Conservation (phyloP, 1,139 yeast genomes). For the Geotrichum armillariae region DNA sequence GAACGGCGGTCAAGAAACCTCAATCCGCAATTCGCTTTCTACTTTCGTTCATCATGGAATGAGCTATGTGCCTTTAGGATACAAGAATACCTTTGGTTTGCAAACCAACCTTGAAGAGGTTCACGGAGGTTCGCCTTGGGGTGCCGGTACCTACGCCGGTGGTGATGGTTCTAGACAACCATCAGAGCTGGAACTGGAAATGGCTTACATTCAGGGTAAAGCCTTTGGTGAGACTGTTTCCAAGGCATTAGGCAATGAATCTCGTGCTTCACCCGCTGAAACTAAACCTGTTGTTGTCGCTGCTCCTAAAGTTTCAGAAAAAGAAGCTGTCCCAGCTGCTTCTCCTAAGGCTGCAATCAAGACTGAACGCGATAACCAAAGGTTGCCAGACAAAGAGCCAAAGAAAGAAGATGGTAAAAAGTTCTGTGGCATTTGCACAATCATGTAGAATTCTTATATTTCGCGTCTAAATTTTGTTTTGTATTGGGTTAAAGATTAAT, state of each 20-base stretch:
- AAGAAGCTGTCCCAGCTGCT: constrained; percentile 23
- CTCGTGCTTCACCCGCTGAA: constrained; percentile 5
- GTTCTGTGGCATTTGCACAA: constrained; percentile 27
- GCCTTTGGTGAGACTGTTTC: constrained; percentile 49
- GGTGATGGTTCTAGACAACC: constrained; percentile 80
- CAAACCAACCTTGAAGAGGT: constrained; percentile 63
- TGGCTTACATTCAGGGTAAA: constrained; percentile 64
- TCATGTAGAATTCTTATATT: constrained; percentile 21
- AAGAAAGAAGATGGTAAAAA: constrained; percentile 22
- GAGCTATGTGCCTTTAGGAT: constrained; percentile 72
- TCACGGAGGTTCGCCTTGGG: constrained; percentile 88
- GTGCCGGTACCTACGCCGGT: constrained; percentile 82
- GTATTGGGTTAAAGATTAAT: too few species aligned
- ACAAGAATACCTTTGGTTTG: constrained; percentile 59
- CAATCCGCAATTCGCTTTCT: constrained; percentile 64
- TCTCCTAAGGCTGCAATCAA: constrained; percentile 18
- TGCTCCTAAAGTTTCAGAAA: constrained; percentile 10
- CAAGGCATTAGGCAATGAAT: too few species aligned
- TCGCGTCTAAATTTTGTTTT: not conserved
- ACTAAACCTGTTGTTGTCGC: constrained; percentile 18
- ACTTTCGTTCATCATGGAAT: constrained; percentile 74
- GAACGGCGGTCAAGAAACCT: constrained; percentile 84
- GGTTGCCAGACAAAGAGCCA: constrained; percentile 14
- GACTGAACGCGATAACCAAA: constrained; percentile 17
- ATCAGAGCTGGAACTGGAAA: constrained; percentile 56